Percentiles rank a stretch among this genome's conserved stretches.
phyloP scores from a whole-genome alignment of 1,139 yeast genomes.

The Pichia inconspicua region DNA sequence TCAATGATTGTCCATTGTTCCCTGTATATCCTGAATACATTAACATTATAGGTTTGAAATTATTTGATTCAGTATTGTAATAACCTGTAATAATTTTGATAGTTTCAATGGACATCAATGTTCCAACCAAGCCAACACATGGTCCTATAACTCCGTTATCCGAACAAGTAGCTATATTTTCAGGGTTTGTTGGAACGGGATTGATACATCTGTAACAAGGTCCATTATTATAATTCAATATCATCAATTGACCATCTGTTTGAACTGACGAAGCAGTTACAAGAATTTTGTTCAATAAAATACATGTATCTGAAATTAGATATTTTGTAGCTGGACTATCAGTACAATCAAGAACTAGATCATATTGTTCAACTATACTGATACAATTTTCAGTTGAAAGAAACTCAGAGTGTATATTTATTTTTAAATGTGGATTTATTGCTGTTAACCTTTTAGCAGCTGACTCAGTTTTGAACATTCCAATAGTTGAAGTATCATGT shows the following conservation, averaged over 20 bases:
- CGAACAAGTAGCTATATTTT: conserved; percentile 73
- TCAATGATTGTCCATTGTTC: conserved; percentile 44
- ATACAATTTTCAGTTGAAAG: conserved; percentile 55
- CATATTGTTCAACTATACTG: conserved; percentile 54
- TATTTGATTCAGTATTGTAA: conserved; percentile 29
- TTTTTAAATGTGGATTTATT: conserved; percentile 61
- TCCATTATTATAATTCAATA: conserved; percentile 63
- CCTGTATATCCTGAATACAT: conserved; percentile 65
- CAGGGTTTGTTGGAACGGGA: conserved; percentile 85
- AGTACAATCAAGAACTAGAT: conserved; percentile 83
- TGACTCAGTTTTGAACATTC: conserved; percentile 67
- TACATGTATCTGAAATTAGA: conserved; percentile 80
- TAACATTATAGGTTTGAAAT: conserved; percentile 60
- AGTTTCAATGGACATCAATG: conserved; percentile 82
- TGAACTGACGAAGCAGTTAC: conserved; percentile 90
- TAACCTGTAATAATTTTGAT: conserved; percentile 60
- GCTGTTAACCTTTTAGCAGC: conserved; percentile 48
- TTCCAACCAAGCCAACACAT: conserved; percentile 85
- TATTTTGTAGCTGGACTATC: conserved; percentile 89
- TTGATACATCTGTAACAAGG: conserved; percentile 95
- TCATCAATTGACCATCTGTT: conserved; percentile 82
- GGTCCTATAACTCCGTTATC: conserved; percentile 97
- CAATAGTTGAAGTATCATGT: conserved; percentile 62
- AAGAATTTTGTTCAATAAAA: conserved; percentile 57
- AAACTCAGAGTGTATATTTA: conserved; percentile 45